Percentiles rank a stretch among this genome's conserved stretches.
Conservation (phyloP, 1,284 basidiomycete genomes). For the Mycena citricolor region DNA sequence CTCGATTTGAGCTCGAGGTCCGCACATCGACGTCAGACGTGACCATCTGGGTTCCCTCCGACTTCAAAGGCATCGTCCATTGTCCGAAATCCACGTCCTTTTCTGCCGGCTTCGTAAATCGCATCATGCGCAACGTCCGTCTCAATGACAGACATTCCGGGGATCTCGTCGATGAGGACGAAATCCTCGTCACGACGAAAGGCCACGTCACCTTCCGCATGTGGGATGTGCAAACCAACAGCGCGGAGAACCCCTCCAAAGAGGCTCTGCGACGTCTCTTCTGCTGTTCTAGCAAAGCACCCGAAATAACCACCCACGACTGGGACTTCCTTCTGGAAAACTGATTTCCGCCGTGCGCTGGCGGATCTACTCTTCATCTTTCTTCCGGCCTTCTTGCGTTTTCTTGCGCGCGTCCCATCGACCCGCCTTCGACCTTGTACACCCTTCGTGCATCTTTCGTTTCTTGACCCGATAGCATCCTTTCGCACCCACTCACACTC, state of each 20-base stretch:
- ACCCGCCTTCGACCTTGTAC: not conserved
- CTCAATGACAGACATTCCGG: slow-evolving; percentile 48
- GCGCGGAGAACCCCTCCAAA: slow-evolving; percentile 58
- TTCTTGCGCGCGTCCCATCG: not conserved
- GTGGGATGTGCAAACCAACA: slow-evolving; percentile 70
- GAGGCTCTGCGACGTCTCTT: slow-evolving; percentile 67
- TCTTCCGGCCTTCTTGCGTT: not conserved
- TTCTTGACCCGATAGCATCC: slow-evolving; percentile 6
- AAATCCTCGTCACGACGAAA: slow-evolving; percentile 56
- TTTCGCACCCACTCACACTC: slow-evolving; percentile 2
- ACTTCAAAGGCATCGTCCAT: slow-evolving; percentile 68
- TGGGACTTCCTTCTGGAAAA: slow-evolving; percentile 80
- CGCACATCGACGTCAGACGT: slow-evolving; percentile 60
- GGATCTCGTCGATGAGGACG: slow-evolving; percentile 48
- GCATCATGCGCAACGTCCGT: slow-evolving; percentile 58
- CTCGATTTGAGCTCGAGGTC: slow-evolving; percentile 66
- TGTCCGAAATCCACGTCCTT: slow-evolving; percentile 50
- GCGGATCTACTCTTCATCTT: not conserved
- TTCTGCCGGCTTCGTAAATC: slow-evolving; percentile 72
- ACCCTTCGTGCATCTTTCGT: not conserved
- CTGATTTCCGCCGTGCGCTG: slow-evolving; percentile 26
- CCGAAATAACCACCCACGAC: slow-evolving; percentile 54
- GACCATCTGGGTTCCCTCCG: slow-evolving; percentile 72
- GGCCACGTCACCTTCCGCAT: slow-evolving; percentile 68
- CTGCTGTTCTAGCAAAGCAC: slow-evolving; percentile 51